Evolutionary conservation across 2,329 filamentous ascomycete species (phyloP), one percentile per base, ranked within the genome.

Genomic region (Pseudogymnoascus destructans): DNA sequence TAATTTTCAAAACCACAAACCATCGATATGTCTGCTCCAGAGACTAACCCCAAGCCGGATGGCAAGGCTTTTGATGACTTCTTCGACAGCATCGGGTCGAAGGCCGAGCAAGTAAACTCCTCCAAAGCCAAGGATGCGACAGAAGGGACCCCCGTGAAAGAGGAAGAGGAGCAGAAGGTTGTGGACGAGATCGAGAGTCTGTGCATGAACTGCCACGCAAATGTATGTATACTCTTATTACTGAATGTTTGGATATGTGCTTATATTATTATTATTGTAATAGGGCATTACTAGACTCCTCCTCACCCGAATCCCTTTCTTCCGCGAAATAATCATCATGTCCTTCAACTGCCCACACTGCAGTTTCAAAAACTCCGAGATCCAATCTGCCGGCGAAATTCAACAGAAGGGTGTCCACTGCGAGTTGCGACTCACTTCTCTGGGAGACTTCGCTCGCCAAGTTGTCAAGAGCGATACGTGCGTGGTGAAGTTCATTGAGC

Each of bases 251-350:
- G 27, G 13, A 55, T 32, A 58, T 46, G 2, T 23, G 9, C 54
- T 56, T 8, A 30, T 23, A 56, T 8, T 56, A n/a, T 17, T 23
- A 56, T 8, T 8, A 13, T 36, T 56, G 7, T 1, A 11, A 5
- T 61, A 95, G 87, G 93, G 93, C 66, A 81, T 77, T 1, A 98
- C 93, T 11, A 81, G 86, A 60, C 80, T 98, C 19, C 82, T 98
- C 42, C 82, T 98, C 58, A 95, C 95, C 13, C 83, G 84, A 63
- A 96, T 98, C 59, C 93, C 93, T 13, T 97, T 89, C 78, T 98
- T 98, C 77, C 89, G 90, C 74, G 92, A 98, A 72, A 85, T 98
- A 63, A 89, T 98, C 67, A 82, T 98, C 72, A 95, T 96, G 85
- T 97, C 92, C 62, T 98, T 98, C 73, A 81, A 82, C 64, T 98